Evolutionary conservation across 2,329 filamentous ascomycete species (phyloP), one percentile per base, ranked within the genome.

Genomic region (Zalaria obscura): DNA sequence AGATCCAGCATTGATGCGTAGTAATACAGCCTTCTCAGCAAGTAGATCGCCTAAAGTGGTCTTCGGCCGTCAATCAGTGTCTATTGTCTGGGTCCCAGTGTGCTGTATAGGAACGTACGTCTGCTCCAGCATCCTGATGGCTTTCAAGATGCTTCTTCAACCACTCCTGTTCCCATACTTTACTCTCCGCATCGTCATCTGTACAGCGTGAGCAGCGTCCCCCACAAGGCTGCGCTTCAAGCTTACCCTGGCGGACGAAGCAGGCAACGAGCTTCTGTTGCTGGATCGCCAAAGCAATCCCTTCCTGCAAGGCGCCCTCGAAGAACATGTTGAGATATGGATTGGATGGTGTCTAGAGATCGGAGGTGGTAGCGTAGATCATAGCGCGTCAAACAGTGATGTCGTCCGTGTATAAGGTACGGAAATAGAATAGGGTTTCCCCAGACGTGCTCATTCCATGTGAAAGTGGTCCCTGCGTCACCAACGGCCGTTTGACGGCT

Each of bases 261-360:
- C 86, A 93, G 27, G 83, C 73, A 1, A 95, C 83, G 11, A 82
- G 70, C 61, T 89, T 93, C 45, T 75, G 68, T 58, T 88, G 70
- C 45, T 76, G 73, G 5, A 95, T 70, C 8, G 88, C 86, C 18
- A 75, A 68, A 28, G 74, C 70, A 51, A 95, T 93, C 44, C 85
- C 88, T 53, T 81, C 80, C 53, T 93, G 83, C 18, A 95, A 63
- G 46, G 76, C 78, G 11, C 87, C 88, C 45, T 78, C 55, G 58
- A 87, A 88, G 62, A 94, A 95, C 80, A 93, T 88, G 35, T 47
- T 47, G 25, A 29, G 6, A n/a, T 33, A 26, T 29, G 36, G 26
- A 25, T 38, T 27, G 11, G 26, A 36, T 34, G 25, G 32, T 36
- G 25, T 25, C 31, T 27, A 36, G 36, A 40, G 27, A 27, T 29